Evolutionary conservation across 1,284 basidiomycete species (phyloP), one percentile per base, ranked within the genome.

Genomic region (Trichosporon sp.): DNA sequence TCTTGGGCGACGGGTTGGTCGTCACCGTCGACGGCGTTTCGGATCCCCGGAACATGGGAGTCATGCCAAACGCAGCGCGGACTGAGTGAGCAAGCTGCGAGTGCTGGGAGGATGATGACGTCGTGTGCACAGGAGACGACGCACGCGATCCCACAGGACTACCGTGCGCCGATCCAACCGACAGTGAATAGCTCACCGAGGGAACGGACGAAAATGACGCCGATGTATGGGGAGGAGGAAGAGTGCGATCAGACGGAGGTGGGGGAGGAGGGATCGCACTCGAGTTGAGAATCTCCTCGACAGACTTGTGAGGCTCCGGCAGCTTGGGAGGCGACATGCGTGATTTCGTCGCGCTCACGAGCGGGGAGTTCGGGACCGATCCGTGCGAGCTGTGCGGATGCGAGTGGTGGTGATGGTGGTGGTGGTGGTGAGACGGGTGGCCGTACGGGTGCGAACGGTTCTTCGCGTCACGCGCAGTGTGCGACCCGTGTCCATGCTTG

Each of bases 61-160:
- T 94, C 92, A 94, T 94, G 6, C 91, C 92, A 77, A 95, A 95
- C 59, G 93, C 93, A 32, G 90, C 86, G 43, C 91, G 89, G 19
- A 95, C 90, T 2, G 82, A 92, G 64, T 77, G 77, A 88, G 89
- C 73, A 64, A 79, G 74, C 67, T 79, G 74, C 61, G 64, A 70
- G 51, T 76, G 72, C 65, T 77, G 71, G 61, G 61, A 68, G 61
- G 61, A 68, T 63, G 75, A 71, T 46, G 71, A 68, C 54, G 64
- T 74, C 1, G 71, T 70, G 70, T 80, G 77, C 2, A 79, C 78
- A 0, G 83, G 83, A 19, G 79, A 81, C 0, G 75, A 75, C 3
- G 81, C 79, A 32, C 84, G 76, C 35, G 80, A 82, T 6, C 80
- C 81, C 5, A 69, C 71, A 0, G 84, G 84, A 26, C 78, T 80